Base-by-base conservation (phyloP, 345 rosid species). In the Boechera divaricarpa region DNA sequence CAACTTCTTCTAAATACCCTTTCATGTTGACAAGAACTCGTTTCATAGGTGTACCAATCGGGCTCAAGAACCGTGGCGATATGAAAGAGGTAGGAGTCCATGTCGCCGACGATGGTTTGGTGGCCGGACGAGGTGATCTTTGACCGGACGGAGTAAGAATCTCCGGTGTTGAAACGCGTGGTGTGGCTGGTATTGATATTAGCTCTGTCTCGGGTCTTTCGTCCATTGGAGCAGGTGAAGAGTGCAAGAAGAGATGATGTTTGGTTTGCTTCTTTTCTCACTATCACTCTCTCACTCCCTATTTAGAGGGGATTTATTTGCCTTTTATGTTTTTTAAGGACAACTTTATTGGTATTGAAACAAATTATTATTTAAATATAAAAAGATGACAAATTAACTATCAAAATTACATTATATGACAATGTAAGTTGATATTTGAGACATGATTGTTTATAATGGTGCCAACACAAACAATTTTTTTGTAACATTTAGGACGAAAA, bases 121-220 rank as follows among this genome's bases (percentile, higher is more conserved):
- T 94, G 1, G 87, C 89, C 16, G 89, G 95, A 61, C 97, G 84
- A n/a, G 98, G 98, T 5, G 98, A 94, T 78, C 98, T 84, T 75
- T 92, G 97, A 16, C 98, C 97, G 6, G 97, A 94, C 5, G 98
- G 97, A 4, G 98, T 94, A 5, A 77, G 89, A 73, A 86, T 90
- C 88, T 94, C 98, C 74, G 98, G 98, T 24, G 98, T 94, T 15
- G 98, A 94, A 7, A 81, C 93, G 26, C 92, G 90, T 2, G 98
- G 98, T 41, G 98, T 90, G 29, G 97, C 98, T 70, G 98, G 98
- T 48, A 94, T 87, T 64, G 98, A 92, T 74, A 94, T 94, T 28
- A 94, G 85, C 87, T 94, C 98, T 48, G 97, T 88, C 82, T 94
- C 98, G n/a, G 98, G 97, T 79, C 97, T 89, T 85, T 94, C 98